Percentiles rank a stretch among this genome's conserved stretches.
Conservation (phyloP, 1,139 yeast genomes). For the Yamadazyma triangularis region DNA sequence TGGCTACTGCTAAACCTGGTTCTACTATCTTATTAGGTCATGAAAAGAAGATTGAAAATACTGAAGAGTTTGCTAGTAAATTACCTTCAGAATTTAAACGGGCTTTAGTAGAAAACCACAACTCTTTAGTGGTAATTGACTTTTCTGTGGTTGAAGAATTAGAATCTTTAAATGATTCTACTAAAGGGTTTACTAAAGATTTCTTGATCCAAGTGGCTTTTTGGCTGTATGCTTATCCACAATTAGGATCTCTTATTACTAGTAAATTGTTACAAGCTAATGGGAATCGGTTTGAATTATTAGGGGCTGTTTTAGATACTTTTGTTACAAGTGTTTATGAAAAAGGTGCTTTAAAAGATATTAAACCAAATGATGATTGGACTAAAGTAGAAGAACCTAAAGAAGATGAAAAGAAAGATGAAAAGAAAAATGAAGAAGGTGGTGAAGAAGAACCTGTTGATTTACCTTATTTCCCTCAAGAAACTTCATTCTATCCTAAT, state of each 20-base stretch:
- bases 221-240: slow-evolving; percentile 70
- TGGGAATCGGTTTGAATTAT: slow-evolving; percentile 77
- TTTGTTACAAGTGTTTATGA: slow-evolving; percentile 53
- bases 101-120: slow-evolving; percentile 49
- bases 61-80: slow-evolving; percentile 42
- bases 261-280: slow-evolving; percentile 78
- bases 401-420: slow-evolving; percentile 16
- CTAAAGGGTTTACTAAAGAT: slow-evolving; percentile 71
- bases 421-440: slow-evolving; percentile 17
- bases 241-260: slow-evolving; percentile 62
- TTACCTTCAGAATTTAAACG: slow-evolving; percentile 54
- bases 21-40: slow-evolving; percentile 43
- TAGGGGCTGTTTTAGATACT: slow-evolving; percentile 76
- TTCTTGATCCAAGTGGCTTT: slow-evolving; percentile 77
- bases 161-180: slow-evolving; percentile 46
- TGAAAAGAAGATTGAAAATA: slow-evolving; percentile 29
- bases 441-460: slow-evolving; percentile 24
- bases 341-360: slow-evolving; percentile 40
- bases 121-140: slow-evolving; percentile 54
- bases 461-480: slow-evolving; percentile 51
- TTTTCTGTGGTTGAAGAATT: slow-evolving; percentile 54
- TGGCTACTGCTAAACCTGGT: slow-evolving; percentile 53
- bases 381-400: slow-evolving; percentile 12
- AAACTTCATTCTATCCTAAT: slow-evolving; percentile 58
- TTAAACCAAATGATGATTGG: slow-evolving; percentile 18